Evolutionary conservation across 768 basidiomycete species (phyloP), one percentile per base, ranked within the genome.

Genomic region (Termitomyces sp.): DNA sequence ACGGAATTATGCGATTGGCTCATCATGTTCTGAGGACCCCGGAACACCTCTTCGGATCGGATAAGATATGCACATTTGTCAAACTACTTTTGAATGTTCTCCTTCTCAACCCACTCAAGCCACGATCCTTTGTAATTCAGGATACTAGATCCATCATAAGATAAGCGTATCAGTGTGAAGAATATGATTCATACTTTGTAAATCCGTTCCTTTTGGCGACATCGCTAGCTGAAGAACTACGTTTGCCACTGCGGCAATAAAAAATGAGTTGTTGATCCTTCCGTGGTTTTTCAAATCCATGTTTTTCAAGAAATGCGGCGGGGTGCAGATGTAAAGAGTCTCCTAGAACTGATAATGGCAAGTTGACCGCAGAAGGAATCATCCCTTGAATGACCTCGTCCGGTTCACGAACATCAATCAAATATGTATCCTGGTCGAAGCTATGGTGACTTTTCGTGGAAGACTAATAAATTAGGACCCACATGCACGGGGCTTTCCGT

Each of bases 321-420:
- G 75, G 65, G 15, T 66, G 65, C 36, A 90, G 67, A 60, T 83
- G 76, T 25, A 98, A 68, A 15, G 90, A 82, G 36, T 77, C 80
- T 31, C 82, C 74, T 38, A 98, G 79, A n/a, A 79, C 79, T 7
- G 89, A 87, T 36, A 98, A 81, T 5, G 95, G 94, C 18, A 98
- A 70, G 69, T 94, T 91, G 64, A 97, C 91, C 16, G 93, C 81
- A 22, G 92, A 93, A 6, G 95, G 95, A 58, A 98, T 96, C 67
- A 88, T 88, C 12, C 95, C 95, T 66, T 93, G 90, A 13, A 89
- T 80, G 41, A 94, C 90, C 68, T 97, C 95, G 60, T 91, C 84
- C 1, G 88, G 90, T 68, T 97, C 95, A 20, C 96, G 86, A n/a
- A 98, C 95, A 63, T 96, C 94, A 61, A 92, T 85, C 42, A 92